Conservation (phyloP, 106 monocot species). For the Ottelia alismoides region DNA sequence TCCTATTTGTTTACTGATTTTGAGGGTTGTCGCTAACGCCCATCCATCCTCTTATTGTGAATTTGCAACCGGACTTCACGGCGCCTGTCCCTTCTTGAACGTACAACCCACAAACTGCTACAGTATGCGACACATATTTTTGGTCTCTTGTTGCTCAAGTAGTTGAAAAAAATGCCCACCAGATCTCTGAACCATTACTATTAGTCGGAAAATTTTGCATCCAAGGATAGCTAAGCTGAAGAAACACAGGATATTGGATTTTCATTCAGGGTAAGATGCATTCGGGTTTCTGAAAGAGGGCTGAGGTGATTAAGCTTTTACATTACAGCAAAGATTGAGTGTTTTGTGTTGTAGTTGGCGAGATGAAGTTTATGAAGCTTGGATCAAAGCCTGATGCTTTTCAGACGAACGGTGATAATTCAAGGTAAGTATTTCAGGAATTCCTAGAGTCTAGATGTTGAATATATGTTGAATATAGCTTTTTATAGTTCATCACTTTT, state of each 20-base stretch:
- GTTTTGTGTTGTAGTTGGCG: not conserved
- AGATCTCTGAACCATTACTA: slow-evolving; percentile 3
- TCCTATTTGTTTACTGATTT: slow-evolving; percentile 24
- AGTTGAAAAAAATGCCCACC: not conserved
- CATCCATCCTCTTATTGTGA: slow-evolving; percentile 5
- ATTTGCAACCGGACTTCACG: slow-evolving; percentile 7
- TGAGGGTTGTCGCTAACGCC: not conserved
- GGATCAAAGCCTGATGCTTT: slow-evolving; percentile 87
- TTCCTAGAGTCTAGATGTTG: no score
- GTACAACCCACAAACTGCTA: slow-evolving; percentile 2
- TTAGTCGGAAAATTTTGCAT: not conserved
- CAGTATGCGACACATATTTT: slow-evolving; percentile 5
- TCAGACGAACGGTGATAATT: slow-evolving; percentile 64
- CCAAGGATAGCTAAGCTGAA: not conserved
- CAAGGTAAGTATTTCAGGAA: slow-evolving; percentile 23
- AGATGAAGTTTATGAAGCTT: slow-evolving; percentile 99
- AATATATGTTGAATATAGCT: no score
- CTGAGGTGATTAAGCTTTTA: no score
- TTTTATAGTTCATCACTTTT: no score
- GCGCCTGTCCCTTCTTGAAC: slow-evolving; percentile 7
- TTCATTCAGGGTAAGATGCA: not conserved
- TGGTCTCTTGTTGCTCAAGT: slow-evolving; percentile 2
- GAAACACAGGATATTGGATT: not conserved
- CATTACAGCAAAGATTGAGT: no score
- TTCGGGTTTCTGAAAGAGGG: no score